These are phyloP conservation scores for Termitomyces sp. DNA, from an alignment of 768 basidiomycete genomes.

Conservation along the genomic window DNA sequence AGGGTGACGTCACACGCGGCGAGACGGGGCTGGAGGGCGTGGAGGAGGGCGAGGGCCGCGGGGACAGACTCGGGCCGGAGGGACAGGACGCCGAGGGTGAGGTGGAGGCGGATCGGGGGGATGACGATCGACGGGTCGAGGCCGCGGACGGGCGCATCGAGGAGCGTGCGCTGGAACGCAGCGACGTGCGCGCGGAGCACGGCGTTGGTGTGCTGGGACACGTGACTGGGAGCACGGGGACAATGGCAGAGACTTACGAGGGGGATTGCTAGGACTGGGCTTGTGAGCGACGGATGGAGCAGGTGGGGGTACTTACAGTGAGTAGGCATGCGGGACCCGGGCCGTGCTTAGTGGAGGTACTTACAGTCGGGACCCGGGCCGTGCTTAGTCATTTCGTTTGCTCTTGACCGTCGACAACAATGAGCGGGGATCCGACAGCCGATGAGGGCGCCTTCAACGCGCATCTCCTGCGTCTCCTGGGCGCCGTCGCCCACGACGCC, in stretches of 20 bases:
- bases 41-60: slow-evolving; percentile 38
- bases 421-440: neutral
- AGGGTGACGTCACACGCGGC: slow-evolving; percentile 33
- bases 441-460: neutral
- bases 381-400: neutral
- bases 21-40: slow-evolving; percentile 35
- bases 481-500: neutral
- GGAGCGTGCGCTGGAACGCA: neutral
- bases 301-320: too few relatives aligned
- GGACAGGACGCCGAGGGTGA: slow-evolving; percentile 72
- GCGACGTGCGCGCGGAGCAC: neutral
- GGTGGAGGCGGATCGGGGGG: slow-evolving; percentile 52
- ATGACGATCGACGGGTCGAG: slow-evolving; percentile 59
- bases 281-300: too few relatives aligned
- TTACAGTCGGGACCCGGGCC: too few relatives aligned
- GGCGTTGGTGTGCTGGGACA: neutral
- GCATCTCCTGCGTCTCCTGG: slow-evolving; percentile 3
- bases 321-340: too few relatives aligned
- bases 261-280: too few relatives aligned
- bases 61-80: slow-evolving; percentile 32
- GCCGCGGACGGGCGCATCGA: slow-evolving; percentile 29
- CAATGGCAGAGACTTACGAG: too few relatives aligned
- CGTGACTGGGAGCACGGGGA: neutral
- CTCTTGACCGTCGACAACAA: neutral
- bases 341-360: too few relatives aligned